Evolutionary conservation across 2,329 filamentous ascomycete genomes (phyloP), one percentile per base, ranked within the genome.

Genomic region (Monosporascus sp.): DNA sequence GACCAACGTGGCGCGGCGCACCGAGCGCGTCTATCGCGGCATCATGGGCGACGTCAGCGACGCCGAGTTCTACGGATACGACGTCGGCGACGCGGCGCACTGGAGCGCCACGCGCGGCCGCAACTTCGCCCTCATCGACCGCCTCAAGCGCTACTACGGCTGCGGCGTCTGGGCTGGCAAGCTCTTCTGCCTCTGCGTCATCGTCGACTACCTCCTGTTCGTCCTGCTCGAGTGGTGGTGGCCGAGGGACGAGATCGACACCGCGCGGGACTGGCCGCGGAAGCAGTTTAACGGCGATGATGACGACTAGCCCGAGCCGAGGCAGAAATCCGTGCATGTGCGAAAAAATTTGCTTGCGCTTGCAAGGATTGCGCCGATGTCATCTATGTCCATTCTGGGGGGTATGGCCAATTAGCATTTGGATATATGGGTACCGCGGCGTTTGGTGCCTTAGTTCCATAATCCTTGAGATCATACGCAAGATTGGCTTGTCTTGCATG

Each of bases 111-210:
- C 86, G 14, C 80, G 87, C 58, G 86, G 85, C 43, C 77, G 86
- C 62, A 93, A 90, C 63, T 96, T 96, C 66, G 89, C 93, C 6
- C 80, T 99, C 45, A 97, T 99, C 58, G 94, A 99, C 68, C 83
- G 94, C 20, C 74, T 99, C 20, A 99, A 99, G 73, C 79, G 94
- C 54, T 99, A 99, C 71, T 99, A 97, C 66, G 94, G 94, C 8
- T 99, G 95, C 67, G 94, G 94, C 36, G 93, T 97, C 49, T 99
- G 94, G 94, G 94, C 94, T 0, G 94, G 94, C 37, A 99, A 99
- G 72, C 77, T 99, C 8, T 99, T 99, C 66, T 97, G 94, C 65
- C 77, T 99, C 1, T 97, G 93, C 59, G 92, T 92, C 11, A 85
- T 97, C 53, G 87, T 99, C 50, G 94, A 99, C 71, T 99, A 96